Percentiles rank a stretch among this genome's conserved stretches.
These are phyloP conservation scores for Cercophora newfieldiana DNA, from an alignment of 495 filamentous ascomycete genomes.

Conservation along the genomic window DNA sequence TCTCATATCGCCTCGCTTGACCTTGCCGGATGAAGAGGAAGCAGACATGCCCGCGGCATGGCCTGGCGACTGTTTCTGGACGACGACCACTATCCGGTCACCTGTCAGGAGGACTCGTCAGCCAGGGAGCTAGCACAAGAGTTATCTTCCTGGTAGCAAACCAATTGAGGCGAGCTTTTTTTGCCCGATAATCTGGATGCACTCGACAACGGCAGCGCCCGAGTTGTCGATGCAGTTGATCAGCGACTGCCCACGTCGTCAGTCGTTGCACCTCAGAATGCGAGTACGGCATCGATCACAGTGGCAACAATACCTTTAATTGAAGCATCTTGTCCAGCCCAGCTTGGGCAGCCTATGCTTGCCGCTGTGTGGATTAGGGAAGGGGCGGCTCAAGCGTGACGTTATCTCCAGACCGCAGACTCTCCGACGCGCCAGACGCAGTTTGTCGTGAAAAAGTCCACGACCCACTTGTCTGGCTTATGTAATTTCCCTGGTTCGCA, in stretches of 20 bases:
- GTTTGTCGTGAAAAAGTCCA: conserved; percentile 2
- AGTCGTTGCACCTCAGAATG: conserved; percentile 14
- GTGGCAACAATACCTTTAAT: conserved; percentile 71
- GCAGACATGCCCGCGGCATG: conserved; percentile 54
- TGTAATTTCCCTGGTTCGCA: conserved; percentile 14
- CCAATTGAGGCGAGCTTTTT: conserved; percentile 88
- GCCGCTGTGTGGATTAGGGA: not conserved
- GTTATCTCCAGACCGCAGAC: not conserved
- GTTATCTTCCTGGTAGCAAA: conserved; percentile 43
- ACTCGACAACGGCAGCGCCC: conserved; percentile 96
- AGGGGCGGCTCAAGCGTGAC: not conserved
- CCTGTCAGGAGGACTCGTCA: conserved; percentile 51
- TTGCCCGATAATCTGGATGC: conserved; percentile 86
- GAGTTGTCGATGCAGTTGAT: conserved; percentile 99
- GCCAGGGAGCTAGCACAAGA: not conserved
- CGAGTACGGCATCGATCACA: no score
- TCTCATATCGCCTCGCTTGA: conserved; percentile 92
- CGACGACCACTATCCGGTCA: conserved; percentile 94
- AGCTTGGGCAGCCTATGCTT: conserved; percentile 15
- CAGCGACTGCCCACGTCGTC: conserved; percentile 68
- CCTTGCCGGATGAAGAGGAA: conserved; percentile 77
- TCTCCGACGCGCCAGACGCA: not conserved
- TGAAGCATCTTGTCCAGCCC: conserved; percentile 81
- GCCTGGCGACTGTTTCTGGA: conserved; percentile 84
- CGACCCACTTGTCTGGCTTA: conserved; percentile 16